phyloP scores from a whole-genome alignment of 2,329 filamentous ascomycete species.

The Xylariales sp. region DNA sequence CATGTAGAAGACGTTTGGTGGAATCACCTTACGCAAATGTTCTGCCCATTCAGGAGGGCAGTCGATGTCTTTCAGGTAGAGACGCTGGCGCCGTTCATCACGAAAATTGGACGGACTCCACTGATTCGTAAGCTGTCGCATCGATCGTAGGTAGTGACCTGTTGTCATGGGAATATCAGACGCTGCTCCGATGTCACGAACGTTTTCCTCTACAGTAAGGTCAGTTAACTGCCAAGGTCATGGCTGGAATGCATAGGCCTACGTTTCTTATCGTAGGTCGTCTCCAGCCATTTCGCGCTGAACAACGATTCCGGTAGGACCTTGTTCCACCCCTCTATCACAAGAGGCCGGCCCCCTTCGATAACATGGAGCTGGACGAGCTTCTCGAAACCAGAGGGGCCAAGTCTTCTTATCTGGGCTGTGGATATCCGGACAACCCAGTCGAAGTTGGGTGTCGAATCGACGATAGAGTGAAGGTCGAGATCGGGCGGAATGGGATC shows the following conservation, averaged over 20 bases:
- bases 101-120: conserved; percentile 72
- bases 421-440: conserved; percentile 78
- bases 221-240: conserved; percentile 16
- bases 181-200: conserved; percentile 72
- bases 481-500: conserved; percentile 86
- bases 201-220: conserved; percentile 63
- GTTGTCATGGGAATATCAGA: conserved; percentile 78
- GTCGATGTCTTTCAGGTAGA: conserved; percentile 97
- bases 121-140: conserved; percentile 79
- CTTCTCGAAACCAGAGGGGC: conserved; percentile 77
- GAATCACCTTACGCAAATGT: conserved; percentile 71
- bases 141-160: conserved; percentile 83
- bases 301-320: conserved; percentile 74
- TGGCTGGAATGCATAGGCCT: conserved; percentile 9
- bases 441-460: conserved; percentile 77
- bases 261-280: conserved; percentile 76
- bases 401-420: conserved; percentile 71
- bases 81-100: conserved; percentile 73
- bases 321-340: conserved; percentile 83
- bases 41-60: conserved; percentile 85
- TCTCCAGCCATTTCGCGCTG: conserved; percentile 72
- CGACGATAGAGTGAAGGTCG: conserved; percentile 70
- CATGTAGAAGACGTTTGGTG: conserved; percentile 80
- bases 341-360: conserved; percentile 76
- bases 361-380: conserved; percentile 81